phyloP scores from a whole-genome alignment of 305 asterid species.

The Salvia sclarea region DNA sequence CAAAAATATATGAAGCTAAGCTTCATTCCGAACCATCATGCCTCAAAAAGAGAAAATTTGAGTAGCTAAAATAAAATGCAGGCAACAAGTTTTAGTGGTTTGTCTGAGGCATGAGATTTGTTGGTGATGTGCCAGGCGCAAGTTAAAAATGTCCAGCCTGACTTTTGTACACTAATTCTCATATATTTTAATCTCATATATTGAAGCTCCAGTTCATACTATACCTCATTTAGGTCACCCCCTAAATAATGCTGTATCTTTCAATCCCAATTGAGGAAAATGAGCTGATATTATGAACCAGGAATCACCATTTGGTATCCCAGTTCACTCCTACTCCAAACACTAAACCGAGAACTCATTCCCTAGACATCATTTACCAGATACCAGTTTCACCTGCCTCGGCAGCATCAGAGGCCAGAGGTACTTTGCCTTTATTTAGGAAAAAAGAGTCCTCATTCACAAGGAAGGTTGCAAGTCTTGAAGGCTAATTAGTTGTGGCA shows the following conservation, averaged over 20 bases:
- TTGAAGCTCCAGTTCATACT: neutral
- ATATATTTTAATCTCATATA: neutral
- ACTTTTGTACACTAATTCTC: neutral
- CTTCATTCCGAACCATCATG: neutral
- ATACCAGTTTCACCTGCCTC: neutral
- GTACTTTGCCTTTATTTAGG: neutral
- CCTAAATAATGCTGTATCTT: neutral
- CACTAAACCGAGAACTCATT: neutral
- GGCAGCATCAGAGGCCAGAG: neutral
- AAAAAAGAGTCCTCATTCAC: neutral
- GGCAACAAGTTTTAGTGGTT: neutral
- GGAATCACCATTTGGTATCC: neutral
- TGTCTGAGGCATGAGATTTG: neutral
- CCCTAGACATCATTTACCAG: neutral
- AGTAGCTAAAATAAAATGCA: slow-evolving; percentile 16
- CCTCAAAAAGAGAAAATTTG: neutral
- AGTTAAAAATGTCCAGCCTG: neutral
- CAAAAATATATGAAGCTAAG: neutral
- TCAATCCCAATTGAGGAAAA: neutral
- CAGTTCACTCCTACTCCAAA: neutral
- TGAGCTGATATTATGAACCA: neutral
- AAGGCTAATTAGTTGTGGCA: too few relatives aligned
- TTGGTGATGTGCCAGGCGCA: neutral
- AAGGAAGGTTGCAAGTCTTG: neutral
- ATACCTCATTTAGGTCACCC: neutral